Conservation (phyloP, 2,329 filamentous ascomycete genomes). For the Monosporascus sp. region DNA sequence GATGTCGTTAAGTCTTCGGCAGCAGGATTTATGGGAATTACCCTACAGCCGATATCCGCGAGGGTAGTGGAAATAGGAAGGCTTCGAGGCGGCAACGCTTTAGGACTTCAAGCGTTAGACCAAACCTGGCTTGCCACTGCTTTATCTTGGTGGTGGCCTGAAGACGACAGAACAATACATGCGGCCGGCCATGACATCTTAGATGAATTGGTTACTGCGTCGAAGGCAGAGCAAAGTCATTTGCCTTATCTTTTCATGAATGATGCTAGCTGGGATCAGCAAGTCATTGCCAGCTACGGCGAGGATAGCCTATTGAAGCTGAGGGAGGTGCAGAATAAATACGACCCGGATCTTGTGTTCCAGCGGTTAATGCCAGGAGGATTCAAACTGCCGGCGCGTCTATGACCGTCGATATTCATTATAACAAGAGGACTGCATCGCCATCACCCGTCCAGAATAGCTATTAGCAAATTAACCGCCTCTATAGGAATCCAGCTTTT, state of each 20-base stretch:
- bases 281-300: slow-evolving; percentile 2
- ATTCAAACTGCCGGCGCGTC: neutral
- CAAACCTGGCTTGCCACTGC: slow-evolving; percentile 5
- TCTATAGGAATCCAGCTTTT: too few species aligned
- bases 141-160: slow-evolving; percentile 3
- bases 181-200: neutral
- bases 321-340: neutral
- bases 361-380: slow-evolving; percentile 1
- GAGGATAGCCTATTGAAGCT: slow-evolving; percentile 1
- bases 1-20: too few species aligned
- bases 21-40: too few species aligned
- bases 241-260: neutral
- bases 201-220: neutral
- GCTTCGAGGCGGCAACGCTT: slow-evolving; percentile 3
- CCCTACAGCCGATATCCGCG: slow-evolving; percentile 4
- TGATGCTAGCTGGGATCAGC: neutral
- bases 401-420: too few species aligned
- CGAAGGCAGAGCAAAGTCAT: neutral
- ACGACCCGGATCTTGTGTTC: neutral
- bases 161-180: slow-evolving; percentile 2
- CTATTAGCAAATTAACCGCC: too few species aligned
- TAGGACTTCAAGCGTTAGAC: slow-evolving; percentile 5
- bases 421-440: too few species aligned
- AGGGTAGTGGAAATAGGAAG: neutral
- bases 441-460: too few species aligned